A percentile compares a stretch with the other conserved stretches of the same genome.
Evolutionary conservation across 2,329 filamentous ascomycete genomes (phyloP).

Genomic region (Colletotrichum cordylinicola): DNA sequence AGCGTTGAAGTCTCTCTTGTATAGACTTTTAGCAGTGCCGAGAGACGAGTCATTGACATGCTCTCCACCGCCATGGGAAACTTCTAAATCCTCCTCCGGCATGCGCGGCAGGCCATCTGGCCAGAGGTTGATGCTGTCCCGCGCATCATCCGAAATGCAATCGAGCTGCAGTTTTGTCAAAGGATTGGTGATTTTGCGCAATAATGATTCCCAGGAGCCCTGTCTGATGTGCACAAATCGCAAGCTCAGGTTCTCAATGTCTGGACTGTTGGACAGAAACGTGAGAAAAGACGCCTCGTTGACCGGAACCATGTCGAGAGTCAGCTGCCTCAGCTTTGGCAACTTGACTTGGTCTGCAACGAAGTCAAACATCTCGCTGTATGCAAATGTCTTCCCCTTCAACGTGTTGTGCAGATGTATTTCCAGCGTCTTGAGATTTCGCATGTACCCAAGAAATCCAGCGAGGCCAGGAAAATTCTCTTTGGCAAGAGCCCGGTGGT

Average conservation of each 20-base stretch:
- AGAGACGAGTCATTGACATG: background rate
- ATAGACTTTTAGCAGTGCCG: background rate
- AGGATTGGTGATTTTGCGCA: background rate
- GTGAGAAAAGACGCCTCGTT: background rate
- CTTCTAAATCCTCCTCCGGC: background rate
- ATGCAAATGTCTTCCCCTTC: background rate
- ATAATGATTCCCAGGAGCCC: background rate
- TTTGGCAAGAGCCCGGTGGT: background rate
- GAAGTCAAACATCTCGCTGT: background rate
- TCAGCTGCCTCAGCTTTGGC: background rate
- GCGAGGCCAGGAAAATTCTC: background rate
- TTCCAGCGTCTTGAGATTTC: background rate
- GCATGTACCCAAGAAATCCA: background rate
- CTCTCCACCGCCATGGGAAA: background rate
- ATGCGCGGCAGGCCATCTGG: background rate
- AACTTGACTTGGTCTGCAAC: background rate
- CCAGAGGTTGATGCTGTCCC: background rate
- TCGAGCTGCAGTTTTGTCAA: background rate
- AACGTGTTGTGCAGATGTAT: background rate
- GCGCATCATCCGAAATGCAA: background rate
- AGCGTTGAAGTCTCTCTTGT: background rate
- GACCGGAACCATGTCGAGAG: background rate
- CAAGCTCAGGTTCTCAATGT: background rate
- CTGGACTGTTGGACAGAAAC: background rate
- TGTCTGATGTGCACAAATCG: background rate